Base-by-base conservation (phyloP, 768 basidiomycete species). In the Tremella mesenterica region DNA sequence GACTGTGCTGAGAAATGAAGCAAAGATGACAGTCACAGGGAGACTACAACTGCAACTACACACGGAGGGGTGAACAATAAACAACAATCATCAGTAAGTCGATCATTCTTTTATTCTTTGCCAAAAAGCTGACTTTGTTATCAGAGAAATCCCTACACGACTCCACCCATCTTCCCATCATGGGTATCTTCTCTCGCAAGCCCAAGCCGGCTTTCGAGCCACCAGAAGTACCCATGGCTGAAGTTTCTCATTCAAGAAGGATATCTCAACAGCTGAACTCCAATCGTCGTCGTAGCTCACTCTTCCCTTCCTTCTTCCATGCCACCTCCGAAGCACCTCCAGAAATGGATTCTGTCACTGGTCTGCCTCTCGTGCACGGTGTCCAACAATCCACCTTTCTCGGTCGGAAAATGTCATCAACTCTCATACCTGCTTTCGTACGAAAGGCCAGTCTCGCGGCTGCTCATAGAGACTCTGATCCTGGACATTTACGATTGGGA, bases 401-500 rank as follows among this genome's bases (percentile, higher is more conserved):
- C 21, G 62, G 65, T 16, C 34, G 61, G n/a, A 47, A 51, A 25
- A 33, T 62, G 12, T 58, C 61, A 2, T 45, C 50, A 29, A 46
- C 54, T 1, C 43, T 66, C 41, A 57, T 60, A 3, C 64, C 64
- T 3, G 50, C 61, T 6, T 62, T 50, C 48, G 43, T 55, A 9
- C 34, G 64, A n/a, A 66, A 62, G 34, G 53, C 52, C 10, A 60
- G 56, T 29, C 30, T 62, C 34, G 56, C 57, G 1, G 12, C 34
- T 3, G 64, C 64, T 2, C 41, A 44, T 30, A 36, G 38, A 33
- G 61, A 63, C 38, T 56, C 44, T 25, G 56, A 66, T 36, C 61
- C 64, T 12, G 36, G n/a, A 2, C 59, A 63, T 50, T 34, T 61
- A 20, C 57, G 65, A 20, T 47, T 61, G 41, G 65, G 65, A 31